phyloP scores from a whole-genome alignment of 179 eudicot genomes.

The Corrigiola litoralis region DNA sequence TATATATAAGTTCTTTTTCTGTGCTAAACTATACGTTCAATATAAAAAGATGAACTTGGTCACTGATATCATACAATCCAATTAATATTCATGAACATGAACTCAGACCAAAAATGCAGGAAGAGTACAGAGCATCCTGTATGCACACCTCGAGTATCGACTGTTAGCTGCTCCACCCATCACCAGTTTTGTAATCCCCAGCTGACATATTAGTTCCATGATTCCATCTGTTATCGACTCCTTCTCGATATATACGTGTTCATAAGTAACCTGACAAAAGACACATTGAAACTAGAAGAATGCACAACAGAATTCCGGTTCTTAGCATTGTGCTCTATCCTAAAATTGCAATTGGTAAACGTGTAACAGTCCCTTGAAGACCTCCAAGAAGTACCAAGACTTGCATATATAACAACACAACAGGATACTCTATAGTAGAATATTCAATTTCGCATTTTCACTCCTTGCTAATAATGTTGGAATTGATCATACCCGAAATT shows the following conservation, averaged over 20 bases:
- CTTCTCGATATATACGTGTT: conserved; percentile 38
- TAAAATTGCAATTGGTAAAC: no score
- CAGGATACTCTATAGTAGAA: no score
- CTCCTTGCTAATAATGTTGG: not conserved
- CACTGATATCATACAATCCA: not conserved
- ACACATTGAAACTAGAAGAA: not conserved
- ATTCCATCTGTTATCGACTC: conserved; percentile 70
- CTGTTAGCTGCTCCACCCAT: conserved; percentile 81
- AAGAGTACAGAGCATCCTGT: not conserved
- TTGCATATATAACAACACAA: no score
- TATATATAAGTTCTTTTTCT: not conserved
- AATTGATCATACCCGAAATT: conserved; percentile 42
- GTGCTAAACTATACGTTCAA: no score
- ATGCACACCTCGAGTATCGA: conserved; percentile 40
- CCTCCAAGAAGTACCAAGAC: no score
- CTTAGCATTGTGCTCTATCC: no score
- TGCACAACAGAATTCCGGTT: no score
- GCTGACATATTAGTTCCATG: conserved; percentile 44
- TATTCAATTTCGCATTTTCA: no score
- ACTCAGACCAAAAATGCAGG: not conserved
- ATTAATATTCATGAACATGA: not conserved
- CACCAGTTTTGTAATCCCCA: conserved; percentile 55
- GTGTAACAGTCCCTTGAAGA: no score
- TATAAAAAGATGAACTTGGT: no score
- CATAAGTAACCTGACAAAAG: conserved; percentile 43